phyloP scores from a whole-genome alignment of 495 filamentous ascomycete species.

The Trichoderma parareesei region DNA sequence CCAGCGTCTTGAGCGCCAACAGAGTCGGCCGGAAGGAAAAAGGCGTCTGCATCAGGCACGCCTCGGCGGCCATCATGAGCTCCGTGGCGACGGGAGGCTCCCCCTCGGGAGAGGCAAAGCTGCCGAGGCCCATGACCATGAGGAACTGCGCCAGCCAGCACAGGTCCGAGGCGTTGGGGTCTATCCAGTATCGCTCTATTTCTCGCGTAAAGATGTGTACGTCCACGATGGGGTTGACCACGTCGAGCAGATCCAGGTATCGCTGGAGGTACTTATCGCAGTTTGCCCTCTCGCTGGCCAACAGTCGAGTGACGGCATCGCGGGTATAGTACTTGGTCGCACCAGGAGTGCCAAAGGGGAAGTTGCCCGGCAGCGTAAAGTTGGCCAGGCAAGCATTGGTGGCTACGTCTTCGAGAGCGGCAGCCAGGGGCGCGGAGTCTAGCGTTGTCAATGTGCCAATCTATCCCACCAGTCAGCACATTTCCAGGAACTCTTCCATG shows the following conservation, averaged over 20 bases:
- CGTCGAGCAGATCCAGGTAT: conserved; percentile 29
- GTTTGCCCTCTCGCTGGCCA: conserved; percentile 9
- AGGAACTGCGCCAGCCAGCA: conserved; percentile 37
- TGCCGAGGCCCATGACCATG: conserved; percentile 40
- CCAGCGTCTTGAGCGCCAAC: conserved; percentile 37
- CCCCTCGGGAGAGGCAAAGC: conserved; percentile 17
- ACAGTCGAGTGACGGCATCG: conserved; percentile 9
- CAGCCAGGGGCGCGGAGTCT: conserved; percentile 8
- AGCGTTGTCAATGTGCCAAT: conserved; percentile 8
- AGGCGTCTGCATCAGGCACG: conserved; percentile 39
- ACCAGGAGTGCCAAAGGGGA: conserved; percentile 10
- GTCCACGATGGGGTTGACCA: conserved; percentile 46
- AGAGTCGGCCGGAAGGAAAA: conserved; percentile 37
- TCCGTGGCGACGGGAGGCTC: conserved; percentile 21
- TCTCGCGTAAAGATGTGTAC: conserved; percentile 41
- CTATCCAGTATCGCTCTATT: conserved; percentile 39
- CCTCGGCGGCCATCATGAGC: conserved; percentile 44
- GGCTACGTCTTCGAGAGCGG: conserved; percentile 11
- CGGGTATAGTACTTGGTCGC: conserved; percentile 11
- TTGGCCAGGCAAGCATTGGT: conserved; percentile 12
- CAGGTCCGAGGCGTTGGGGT: conserved; percentile 22
- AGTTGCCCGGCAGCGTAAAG: conserved; percentile 12
- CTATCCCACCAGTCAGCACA: conserved; percentile 6
- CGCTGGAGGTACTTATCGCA: conserved; percentile 4
- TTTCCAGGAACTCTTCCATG: not conserved